Evolutionary conservation across 495 filamentous ascomycete genomes (phyloP), one percentile per base, ranked within the genome.

Genomic region (Lepraria neglecta): DNA sequence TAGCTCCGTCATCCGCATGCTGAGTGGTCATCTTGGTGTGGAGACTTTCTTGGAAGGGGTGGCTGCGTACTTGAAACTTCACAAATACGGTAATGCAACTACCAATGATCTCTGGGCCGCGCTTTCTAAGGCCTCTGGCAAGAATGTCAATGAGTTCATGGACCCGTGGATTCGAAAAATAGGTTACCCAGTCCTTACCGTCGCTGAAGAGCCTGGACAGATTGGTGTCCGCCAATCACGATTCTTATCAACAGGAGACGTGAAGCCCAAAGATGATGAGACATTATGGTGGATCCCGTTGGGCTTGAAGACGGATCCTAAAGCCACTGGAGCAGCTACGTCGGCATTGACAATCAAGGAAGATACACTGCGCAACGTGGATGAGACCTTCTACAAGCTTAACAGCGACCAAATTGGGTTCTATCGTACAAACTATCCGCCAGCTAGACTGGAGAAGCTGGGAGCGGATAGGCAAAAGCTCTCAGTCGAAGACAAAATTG

Each of bases 251-350:
- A 91, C 90, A 33, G 94, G 94, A 15, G 94, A 97, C 71, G 87
- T 88, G 50, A 95, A 90, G 69, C 84, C 90, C 6, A 85, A 91
- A 67, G 94, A 98, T 57, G 91, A 98, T 71, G 72, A 87, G 69
- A 95, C 90, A 2, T 84, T 81, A n/a, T 98, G 94, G 94, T 97
- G 94, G 92, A 82, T 97, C 66, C 94, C 94, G 19, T 80, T 97
- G 15, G 86, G 87, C 27, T 76, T 98, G 48, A 87, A 85, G 68
- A 80, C 83, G 11, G 80, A 75, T 17, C 53, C 73, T 58, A 59
- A 75, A 56, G 60, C 75, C 56, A 60, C 31, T 21, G 51, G 35
- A 54, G 51, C 24, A 54, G 51, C 31, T 33, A 78, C 77, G n/a
- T 74, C 79, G 9, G 85, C 90, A 56, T 79, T 98, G n/a, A 87